Base-by-base conservation (phyloP, 2,329 filamentous ascomycete genomes). In the Xylariaceae sp. region DNA sequence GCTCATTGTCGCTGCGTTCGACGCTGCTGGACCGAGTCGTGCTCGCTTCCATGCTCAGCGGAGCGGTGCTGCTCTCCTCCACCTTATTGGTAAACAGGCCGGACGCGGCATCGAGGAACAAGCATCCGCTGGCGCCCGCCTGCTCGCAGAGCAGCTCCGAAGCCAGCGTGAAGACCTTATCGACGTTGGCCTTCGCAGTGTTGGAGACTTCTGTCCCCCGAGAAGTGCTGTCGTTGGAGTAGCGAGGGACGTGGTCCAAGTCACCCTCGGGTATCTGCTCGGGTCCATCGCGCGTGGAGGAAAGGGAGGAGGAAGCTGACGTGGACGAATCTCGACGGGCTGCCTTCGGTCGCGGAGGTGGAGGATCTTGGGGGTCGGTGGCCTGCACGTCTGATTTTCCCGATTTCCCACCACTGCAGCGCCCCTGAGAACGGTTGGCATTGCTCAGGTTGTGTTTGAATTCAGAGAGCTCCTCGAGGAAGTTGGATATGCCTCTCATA, bases 401-500 rank as follows among this genome's bases (percentile, higher is more conserved):
- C 12, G 30, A 16, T n/a, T n/a, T n/a, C n/a, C n/a, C n/a, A n/a
- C n/a, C n/a, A n/a, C n/a, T n/a, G n/a, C n/a, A n/a, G n/a, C n/a
- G n/a, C n/a, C n/a, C 15, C 14, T 28, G 17, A 21, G 15, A 19
- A 9, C 25, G 23, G 18, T 34, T 19, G 18, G 23, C 13, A 34
- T 28, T 28, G 31, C 42, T 45, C 19, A 48, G 13, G 32, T 43
- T 39, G 17, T 42, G 41, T 21, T 48, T 48, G 15, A 38, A 46
- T 38, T 46, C 42, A 12, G 43, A 46, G 6, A 46, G 17, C 31
- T 48, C 45, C 25, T 48, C 45, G 7, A 48, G 29, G 14, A 48
- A 48, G 27, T 45, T 39, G 6, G 45, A 46, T 19, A 46, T 43
- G 3, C 44, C 43, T 35, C 39, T 45, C 39, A 46, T 45, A 12